These are phyloP conservation scores for Aquanectria penicillioides DNA, from an alignment of 2,329 filamentous ascomycete genomes.

Conservation along the genomic window DNA sequence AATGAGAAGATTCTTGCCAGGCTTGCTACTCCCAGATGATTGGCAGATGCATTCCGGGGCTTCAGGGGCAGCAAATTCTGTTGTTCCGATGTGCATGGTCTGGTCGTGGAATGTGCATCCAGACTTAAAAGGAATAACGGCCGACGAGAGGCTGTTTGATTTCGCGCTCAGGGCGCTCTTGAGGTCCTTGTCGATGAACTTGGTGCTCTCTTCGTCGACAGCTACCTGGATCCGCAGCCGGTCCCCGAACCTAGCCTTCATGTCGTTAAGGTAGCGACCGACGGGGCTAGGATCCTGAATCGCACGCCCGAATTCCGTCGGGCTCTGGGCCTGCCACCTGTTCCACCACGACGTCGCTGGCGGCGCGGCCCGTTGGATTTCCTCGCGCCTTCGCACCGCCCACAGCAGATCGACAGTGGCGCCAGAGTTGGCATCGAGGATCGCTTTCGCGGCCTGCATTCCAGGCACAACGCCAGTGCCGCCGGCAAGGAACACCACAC, in stretches of 20 bases:
- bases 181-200: conserved; percentile 68
- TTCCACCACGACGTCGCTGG: conserved; percentile 37
- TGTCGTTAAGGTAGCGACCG: conserved; percentile 68
- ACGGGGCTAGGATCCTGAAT: conserved; percentile 56
- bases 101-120: conserved; percentile 46
- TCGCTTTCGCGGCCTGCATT: conserved; percentile 77
- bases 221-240: conserved; percentile 77
- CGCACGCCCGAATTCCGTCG: conserved; percentile 32
- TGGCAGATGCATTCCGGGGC: conserved; percentile 41
- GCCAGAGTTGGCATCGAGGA: conserved; percentile 55
- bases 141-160: background rate
- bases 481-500: conserved; percentile 87
- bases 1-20: conserved; percentile 74
- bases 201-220: conserved; percentile 80
- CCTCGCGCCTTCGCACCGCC: conserved; percentile 73
- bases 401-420: conserved; percentile 77
- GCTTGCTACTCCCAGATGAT: conserved; percentile 27
- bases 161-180: conserved; percentile 41
- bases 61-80: conserved; percentile 45
- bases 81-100: conserved; percentile 40
- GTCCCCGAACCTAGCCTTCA: conserved; percentile 67
- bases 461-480: conserved; percentile 94
- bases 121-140: conserved; percentile 11
- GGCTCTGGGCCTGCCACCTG: conserved; percentile 32
- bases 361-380: conserved; percentile 51